phyloP scores from a whole-genome alignment of 768 basidiomycete species.

The Hirschioporus abietinus region DNA sequence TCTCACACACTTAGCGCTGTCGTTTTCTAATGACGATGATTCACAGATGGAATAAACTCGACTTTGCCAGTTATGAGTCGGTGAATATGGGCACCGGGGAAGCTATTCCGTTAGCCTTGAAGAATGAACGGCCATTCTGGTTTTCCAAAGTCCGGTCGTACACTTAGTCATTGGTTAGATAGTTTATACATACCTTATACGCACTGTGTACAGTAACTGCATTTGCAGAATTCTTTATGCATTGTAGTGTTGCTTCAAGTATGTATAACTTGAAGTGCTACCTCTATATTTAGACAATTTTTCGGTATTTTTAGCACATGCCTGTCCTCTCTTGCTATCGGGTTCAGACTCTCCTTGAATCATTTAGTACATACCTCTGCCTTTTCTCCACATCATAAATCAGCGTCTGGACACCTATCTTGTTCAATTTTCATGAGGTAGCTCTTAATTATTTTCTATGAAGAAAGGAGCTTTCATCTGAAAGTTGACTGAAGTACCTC shows the following conservation, averaged over 20 bases:
- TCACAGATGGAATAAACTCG: conserved; percentile 47
- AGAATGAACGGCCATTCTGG: conserved; percentile 88
- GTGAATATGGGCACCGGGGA: conserved; percentile 76
- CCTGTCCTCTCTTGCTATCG: no score
- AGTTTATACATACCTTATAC: neutral
- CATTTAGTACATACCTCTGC: no score
- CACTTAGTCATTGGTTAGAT: conserved; percentile 9
- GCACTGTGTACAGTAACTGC: no score
- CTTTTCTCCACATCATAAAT: no score
- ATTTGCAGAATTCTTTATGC: no score
- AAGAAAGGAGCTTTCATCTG: neutral
- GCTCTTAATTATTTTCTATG: neutral
- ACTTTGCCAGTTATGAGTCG: conserved; percentile 67
- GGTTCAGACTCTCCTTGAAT: no score
- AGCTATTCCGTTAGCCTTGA: conserved; percentile 58
- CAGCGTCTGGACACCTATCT: no score
- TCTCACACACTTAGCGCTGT: neutral
- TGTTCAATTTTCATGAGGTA: neutral
- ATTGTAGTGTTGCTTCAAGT: no score
- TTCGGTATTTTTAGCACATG: no score
- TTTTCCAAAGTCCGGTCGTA: conserved; percentile 88
- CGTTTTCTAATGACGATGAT: neutral
- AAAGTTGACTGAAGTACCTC: neutral
- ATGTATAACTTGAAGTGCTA: no score
- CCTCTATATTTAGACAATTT: no score